Percentiles rank a stretch among this genome's conserved stretches.
phyloP scores from a whole-genome alignment of 495 filamentous ascomycete genomes.

The Stereocaulon alpinum region DNA sequence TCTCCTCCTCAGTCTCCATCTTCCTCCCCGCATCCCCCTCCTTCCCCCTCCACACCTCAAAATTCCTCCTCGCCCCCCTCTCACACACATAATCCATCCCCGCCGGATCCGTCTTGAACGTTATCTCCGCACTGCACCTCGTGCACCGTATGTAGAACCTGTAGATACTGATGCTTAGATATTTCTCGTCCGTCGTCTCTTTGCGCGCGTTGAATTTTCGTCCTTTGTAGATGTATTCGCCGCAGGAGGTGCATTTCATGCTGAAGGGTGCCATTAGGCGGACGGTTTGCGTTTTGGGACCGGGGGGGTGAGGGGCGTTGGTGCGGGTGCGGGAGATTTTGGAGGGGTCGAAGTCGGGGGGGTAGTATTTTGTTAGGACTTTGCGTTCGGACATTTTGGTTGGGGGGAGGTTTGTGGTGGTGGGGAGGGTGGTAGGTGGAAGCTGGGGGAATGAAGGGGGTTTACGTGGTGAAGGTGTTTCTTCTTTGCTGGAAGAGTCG shows the following conservation, averaged over 20 bases:
- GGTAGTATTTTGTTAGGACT: conserved; percentile 79
- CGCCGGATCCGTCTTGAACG: conserved; percentile 90
- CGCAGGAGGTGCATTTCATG: conserved; percentile 85
- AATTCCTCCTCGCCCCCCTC: conserved; percentile 80
- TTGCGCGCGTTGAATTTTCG: conserved; percentile 97
- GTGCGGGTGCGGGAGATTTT: conserved; percentile 57
- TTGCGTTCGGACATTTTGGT: conserved; percentile 94
- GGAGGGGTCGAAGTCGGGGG: conserved; percentile 93
- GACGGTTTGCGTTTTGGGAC: conserved; percentile 76
- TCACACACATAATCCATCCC: conserved; percentile 88
- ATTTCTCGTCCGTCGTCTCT: conserved; percentile 85
- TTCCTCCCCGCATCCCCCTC: conserved; percentile 40
- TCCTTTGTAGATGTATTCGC: conserved; percentile 94
- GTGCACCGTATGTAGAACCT: conserved; percentile 96
- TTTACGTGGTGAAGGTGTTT: no score
- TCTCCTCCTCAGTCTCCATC: conserved; percentile 78
- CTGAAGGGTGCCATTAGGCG: conserved; percentile 96
- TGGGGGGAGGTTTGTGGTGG: no score
- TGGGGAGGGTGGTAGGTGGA: no score
- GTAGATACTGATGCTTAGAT: conserved; percentile 80
- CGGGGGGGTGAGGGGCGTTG: conserved; percentile 49
- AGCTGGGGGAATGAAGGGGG: no score
- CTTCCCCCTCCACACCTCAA: conserved; percentile 72
- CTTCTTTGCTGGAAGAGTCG: no score
- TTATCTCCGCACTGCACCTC: conserved; percentile 78